Percentiles rank a stretch among this genome's conserved stretches.
Conservation (phyloP, 441 rosid genomes). For the Syzygium syzygioides region DNA sequence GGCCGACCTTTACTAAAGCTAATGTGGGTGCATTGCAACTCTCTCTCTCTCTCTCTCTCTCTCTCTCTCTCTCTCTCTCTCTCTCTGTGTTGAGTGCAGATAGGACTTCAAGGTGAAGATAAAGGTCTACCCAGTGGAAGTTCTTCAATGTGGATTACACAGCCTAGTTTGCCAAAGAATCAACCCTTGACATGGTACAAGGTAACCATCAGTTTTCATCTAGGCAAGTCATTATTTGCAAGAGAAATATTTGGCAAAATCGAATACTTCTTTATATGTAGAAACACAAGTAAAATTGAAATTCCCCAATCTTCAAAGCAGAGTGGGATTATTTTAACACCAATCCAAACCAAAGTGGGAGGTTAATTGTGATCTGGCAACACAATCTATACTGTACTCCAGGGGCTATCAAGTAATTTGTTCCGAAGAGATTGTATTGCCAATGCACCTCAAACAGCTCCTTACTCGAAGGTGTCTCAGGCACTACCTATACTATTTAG, state of each 20-base stretch:
- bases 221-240: background rate
- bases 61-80: too few species aligned
- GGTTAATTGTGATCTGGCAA: background rate
- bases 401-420: background rate
- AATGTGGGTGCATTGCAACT: background rate
- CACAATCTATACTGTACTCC: background rate
- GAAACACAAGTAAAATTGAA: background rate
- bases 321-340: background rate
- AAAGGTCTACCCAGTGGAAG: slow-evolving; percentile 56
- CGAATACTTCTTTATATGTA: background rate
- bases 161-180: slow-evolving; percentile 56
- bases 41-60: background rate
- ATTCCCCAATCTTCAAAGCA: background rate
- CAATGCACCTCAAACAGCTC: background rate
- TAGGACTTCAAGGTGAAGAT: slow-evolving; percentile 91
- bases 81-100: slow-evolving; percentile 27
- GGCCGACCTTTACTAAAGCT: background rate
- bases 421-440: background rate
- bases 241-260: background rate
- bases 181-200: slow-evolving; percentile 95
- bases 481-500: background rate
- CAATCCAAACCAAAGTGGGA: background rate
- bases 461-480: background rate
- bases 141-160: slow-evolving; percentile 65
- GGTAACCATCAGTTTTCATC: slow-evolving; percentile 31